A percentile compares a stretch with the other conserved stretches of the same genome.
These are phyloP conservation scores for Daedalea quercina DNA, from an alignment of 768 basidiomycete species.

Conservation along the genomic window DNA sequence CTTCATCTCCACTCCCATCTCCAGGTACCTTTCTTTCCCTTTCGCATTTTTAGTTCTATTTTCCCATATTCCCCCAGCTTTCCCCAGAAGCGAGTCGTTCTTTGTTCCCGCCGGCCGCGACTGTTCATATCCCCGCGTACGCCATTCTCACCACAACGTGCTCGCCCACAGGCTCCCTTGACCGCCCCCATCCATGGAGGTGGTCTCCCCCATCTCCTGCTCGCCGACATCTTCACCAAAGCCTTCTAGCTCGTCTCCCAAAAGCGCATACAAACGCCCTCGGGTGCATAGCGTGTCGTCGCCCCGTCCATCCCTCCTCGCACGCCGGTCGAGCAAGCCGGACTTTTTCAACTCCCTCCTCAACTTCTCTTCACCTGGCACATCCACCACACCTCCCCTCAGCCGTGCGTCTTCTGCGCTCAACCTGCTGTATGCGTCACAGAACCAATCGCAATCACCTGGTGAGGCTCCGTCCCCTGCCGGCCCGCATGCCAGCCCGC, in stretches of 20 bases:
- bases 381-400: conserved; percentile 2
- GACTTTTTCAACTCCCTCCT: conserved; percentile 7
- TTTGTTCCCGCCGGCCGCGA: background rate
- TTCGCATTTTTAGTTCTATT: background rate
- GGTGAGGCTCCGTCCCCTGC: background rate
- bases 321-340: conserved; percentile 12
- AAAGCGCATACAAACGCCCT: background rate
- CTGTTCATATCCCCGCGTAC: background rate
- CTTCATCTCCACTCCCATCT: background rate
- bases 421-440: background rate
- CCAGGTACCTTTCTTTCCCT: background rate
- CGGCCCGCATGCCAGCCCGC: conserved; percentile 1
- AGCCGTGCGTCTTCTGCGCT: conserved; percentile 1
- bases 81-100: background rate
- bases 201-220: conserved; percentile 8
- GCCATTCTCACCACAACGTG: conserved; percentile 2
- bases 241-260: background rate
- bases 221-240: background rate
- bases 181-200: conserved; percentile 7
- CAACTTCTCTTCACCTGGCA: conserved; percentile 4
- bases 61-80: background rate
- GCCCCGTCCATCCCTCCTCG: conserved; percentile 9
- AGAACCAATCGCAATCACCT: background rate
- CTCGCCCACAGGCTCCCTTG: background rate
- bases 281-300: background rate